Percentiles rank a stretch among this genome's conserved stretches.
These are phyloP conservation scores for Botryotinia calthae DNA, from an alignment of 2,329 filamentous ascomycete species.

Conservation along the genomic window DNA sequence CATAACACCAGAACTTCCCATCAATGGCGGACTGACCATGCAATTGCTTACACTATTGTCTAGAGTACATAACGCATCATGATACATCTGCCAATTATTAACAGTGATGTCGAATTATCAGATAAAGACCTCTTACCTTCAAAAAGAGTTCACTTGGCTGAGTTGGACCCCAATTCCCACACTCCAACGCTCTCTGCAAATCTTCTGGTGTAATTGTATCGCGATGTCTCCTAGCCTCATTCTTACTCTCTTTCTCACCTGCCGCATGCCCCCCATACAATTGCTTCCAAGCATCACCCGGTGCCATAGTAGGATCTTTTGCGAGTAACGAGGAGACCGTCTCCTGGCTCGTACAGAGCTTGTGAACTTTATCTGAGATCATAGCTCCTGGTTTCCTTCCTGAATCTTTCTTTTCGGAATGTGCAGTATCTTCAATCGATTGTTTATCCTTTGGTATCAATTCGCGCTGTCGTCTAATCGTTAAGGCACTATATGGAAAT, in stretches of 20 bases:
- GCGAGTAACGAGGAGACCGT: conserved; percentile 60
- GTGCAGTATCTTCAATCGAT: conserved; percentile 2
- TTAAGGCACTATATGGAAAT: conserved; percentile 38
- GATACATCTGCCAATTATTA: conserved; percentile 32
- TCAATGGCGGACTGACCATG: conserved; percentile 57
- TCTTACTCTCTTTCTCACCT: conserved; percentile 28
- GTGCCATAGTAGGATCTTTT: conserved; percentile 50
- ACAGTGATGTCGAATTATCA: background rate
- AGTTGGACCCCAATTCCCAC: conserved; percentile 65
- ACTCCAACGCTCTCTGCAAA: conserved; percentile 54
- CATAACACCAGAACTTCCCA: conserved; percentile 60
- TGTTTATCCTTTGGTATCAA: conserved; percentile 1
- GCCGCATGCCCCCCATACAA: conserved; percentile 46
- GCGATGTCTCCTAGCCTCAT: conserved; percentile 27
- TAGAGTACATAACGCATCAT: conserved; percentile 33
- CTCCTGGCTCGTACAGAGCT: conserved; percentile 50
- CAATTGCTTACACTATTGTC: conserved; percentile 40
- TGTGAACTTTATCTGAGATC: conserved; percentile 48
- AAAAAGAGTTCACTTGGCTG: conserved; percentile 67
- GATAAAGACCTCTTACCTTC: conserved; percentile 42
- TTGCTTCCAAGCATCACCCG: conserved; percentile 53
- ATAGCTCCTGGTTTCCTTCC: conserved; percentile 28
- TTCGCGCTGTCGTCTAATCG: conserved; percentile 32
- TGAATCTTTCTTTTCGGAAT: background rate
- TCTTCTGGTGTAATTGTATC: conserved; percentile 41